Conservation (phyloP, 192 early-diverging fungal genomes). For the Coemansia sp. region DNA sequence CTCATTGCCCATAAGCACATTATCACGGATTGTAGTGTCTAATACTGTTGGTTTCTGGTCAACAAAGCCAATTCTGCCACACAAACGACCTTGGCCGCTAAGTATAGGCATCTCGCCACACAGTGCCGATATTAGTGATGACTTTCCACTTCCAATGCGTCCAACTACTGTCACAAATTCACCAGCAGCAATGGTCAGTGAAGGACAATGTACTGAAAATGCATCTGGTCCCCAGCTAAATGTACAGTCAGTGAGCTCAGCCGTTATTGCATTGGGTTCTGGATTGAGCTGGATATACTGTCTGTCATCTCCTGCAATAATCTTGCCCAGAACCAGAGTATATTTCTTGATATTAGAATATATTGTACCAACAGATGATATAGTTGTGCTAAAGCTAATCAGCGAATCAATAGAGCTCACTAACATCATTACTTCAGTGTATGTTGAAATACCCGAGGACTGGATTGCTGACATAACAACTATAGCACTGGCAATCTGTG, state of each 20-base stretch:
- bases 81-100: constrained; percentile 62
- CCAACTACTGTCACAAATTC: constrained; percentile 81
- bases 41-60: constrained; percentile 44
- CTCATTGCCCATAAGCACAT: constrained; percentile 39
- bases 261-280: neutral
- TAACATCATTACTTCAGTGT: constrained; percentile 15
- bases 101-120: constrained; percentile 83
- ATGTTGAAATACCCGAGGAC: constrained; percentile 11
- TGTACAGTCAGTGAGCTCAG: constrained; percentile 17
- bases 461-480: constrained; percentile 59
- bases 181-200: constrained; percentile 58
- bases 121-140: constrained; percentile 59
- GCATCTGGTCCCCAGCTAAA: constrained; percentile 30
- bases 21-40: constrained; percentile 47
- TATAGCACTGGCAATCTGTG: constrained; percentile 56
- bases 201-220: constrained; percentile 59
- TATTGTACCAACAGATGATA: neutral
- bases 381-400: constrained; percentile 6
- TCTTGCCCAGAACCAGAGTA: constrained; percentile 1
- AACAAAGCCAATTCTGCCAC: constrained; percentile 56
- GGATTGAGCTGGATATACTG: constrained; percentile 2
- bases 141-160: constrained; percentile 75
- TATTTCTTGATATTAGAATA: neutral
- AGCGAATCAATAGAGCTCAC: constrained; percentile 24
- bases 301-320: neutral